These are phyloP conservation scores for Hemileia vastatrix DNA, from an alignment of 1,284 basidiomycete genomes.

Conservation along the genomic window DNA sequence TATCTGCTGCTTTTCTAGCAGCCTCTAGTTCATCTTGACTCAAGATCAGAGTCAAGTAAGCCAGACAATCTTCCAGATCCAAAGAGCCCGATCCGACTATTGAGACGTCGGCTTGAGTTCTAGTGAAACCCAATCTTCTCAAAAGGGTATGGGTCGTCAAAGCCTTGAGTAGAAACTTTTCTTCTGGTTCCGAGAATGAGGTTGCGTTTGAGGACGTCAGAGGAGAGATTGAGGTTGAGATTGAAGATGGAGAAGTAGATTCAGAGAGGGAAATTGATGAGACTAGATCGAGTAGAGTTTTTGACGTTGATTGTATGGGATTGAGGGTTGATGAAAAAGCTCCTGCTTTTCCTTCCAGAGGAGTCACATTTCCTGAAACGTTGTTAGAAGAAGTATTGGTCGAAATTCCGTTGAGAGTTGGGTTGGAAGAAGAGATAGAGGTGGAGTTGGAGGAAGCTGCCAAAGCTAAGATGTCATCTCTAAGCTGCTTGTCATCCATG, in stretches of 20 bases:
- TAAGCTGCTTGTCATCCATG: conserved; percentile 23
- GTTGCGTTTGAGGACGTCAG: neutral
- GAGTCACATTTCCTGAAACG: neutral
- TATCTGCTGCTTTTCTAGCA: neutral
- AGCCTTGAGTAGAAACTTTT: conserved; percentile 31
- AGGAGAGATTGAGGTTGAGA: neutral
- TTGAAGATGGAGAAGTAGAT: neutral
- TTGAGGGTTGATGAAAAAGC: neutral
- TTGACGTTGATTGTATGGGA: neutral
- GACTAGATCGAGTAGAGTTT: neutral
- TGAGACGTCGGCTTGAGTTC: conserved; percentile 31
- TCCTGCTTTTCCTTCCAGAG: neutral
- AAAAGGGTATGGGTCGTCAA: conserved; percentile 35
- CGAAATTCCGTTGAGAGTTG: neutral
- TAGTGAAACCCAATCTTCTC: conserved; percentile 36
- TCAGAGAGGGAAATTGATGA: neutral
- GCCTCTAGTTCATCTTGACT: neutral
- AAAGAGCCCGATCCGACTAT: conserved; percentile 30
- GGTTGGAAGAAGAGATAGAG: neutral
- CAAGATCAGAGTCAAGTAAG: conserved; percentile 32
- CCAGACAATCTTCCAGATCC: conserved; percentile 37
- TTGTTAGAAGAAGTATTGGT: neutral
- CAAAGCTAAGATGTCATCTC: conserved; percentile 30
- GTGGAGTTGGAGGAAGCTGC: conserved; percentile 5
- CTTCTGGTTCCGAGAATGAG: neutral